Evolutionary conservation across 2,329 filamentous ascomycete species (phyloP).

Genomic region (Aspergillus transmontanensis): DNA sequence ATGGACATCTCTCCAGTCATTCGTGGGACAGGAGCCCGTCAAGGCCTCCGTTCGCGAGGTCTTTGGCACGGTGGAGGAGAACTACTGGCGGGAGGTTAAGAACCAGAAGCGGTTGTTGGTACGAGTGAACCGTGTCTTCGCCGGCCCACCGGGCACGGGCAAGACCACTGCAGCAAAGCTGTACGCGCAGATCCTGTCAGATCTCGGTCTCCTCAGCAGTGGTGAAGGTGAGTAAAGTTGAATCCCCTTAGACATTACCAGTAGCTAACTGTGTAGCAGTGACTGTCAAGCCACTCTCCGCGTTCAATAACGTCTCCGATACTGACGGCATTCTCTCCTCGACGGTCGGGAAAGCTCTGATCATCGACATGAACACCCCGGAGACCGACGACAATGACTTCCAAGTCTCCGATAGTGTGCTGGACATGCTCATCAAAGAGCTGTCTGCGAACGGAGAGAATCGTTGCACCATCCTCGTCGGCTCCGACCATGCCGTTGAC

Average conservation of each 20-base stretch:
- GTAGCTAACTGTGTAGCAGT: conserved; percentile 5
- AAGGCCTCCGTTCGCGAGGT: conserved; percentile 21
- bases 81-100: conserved; percentile 23
- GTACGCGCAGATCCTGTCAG: conserved; percentile 22
- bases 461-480: conserved; percentile 19
- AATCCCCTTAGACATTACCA: neutral
- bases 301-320: conserved; percentile 9
- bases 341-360: conserved; percentile 16
- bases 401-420: conserved; percentile 1
- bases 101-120: conserved; percentile 20
- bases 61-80: conserved; percentile 18
- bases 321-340: conserved; percentile 10
- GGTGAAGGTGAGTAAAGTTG: conserved; percentile 13
- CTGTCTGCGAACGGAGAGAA: conserved; percentile 9
- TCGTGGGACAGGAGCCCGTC: conserved; percentile 21
- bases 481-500: conserved; percentile 12
- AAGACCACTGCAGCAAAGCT: conserved; percentile 25
- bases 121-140: conserved; percentile 22
- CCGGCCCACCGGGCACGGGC: conserved; percentile 23
- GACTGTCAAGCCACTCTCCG: conserved; percentile 7
- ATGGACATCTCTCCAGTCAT: conserved; percentile 19
- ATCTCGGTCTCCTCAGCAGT: conserved; percentile 19
- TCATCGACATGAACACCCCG: conserved; percentile 13
- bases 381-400: conserved; percentile 12
- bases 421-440: conserved; percentile 12